A percentile compares a stretch with the other conserved stretches of the same genome.
Conservation (phyloP, 257 asterid species). For the Solanum chaucha region DNA sequence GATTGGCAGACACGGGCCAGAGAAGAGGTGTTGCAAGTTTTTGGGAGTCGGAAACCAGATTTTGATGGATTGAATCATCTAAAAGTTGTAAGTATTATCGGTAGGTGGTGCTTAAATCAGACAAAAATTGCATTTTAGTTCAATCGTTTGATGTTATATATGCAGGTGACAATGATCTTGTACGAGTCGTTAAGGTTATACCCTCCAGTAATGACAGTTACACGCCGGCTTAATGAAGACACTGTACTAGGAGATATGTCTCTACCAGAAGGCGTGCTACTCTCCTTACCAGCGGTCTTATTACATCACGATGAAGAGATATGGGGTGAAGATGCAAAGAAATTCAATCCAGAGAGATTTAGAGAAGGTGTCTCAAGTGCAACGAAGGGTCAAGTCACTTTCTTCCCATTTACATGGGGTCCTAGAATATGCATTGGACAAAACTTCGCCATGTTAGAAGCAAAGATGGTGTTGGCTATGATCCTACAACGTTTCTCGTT, state of each 20-base stretch:
- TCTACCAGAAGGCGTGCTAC: neutral
- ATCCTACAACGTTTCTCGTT: neutral
- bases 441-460: neutral
- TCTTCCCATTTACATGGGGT: slow-evolving; percentile 24
- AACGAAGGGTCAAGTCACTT: slow-evolving; percentile 2
- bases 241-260: neutral
- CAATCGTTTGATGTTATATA: neutral
- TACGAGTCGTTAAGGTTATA: neutral
- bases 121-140: neutral
- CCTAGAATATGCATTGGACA: slow-evolving; percentile 20
- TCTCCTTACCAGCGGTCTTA: neutral
- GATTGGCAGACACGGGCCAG: slow-evolving; percentile 35
- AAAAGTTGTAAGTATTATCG: slow-evolving; percentile 15
- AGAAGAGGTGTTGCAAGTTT: slow-evolving; percentile 22
- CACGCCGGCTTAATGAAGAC: neutral
- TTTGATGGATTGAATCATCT: slow-evolving; percentile 19
- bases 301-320: neutral
- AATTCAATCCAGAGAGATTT: neutral
- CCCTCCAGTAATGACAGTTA: neutral
- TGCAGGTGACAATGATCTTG: neutral
- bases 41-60: slow-evolving; percentile 15
- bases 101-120: neutral
- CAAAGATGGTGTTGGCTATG: neutral
- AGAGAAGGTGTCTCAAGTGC: neutral
- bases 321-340: neutral